Conservation (phyloP, 352 stramenopile genomes). For the Globisporangium acanthophoron region DNA sequence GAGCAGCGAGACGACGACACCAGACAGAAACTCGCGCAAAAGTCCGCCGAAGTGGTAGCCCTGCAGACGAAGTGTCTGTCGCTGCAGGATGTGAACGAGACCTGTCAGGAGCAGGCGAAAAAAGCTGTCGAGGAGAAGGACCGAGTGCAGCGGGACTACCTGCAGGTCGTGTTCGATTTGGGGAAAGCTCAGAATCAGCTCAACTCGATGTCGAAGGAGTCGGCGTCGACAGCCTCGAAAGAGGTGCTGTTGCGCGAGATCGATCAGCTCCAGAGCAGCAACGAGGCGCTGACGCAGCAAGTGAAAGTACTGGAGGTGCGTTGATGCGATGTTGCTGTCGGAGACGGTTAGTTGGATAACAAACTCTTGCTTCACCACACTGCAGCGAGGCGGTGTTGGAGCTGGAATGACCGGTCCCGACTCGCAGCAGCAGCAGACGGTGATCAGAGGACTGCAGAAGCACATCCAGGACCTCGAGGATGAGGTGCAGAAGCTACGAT, state of each 20-base stretch:
- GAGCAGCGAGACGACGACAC: conserved; percentile 21
- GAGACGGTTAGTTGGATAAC: background rate
- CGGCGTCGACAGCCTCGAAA: conserved; percentile 19
- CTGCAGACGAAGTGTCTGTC: conserved; percentile 22
- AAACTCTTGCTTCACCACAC: background rate
- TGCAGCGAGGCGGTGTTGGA: background rate
- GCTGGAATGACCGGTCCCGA: background rate
- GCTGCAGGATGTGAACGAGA: conserved; percentile 31
- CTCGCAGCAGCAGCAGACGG: conserved; percentile 2
- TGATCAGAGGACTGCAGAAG: conserved; percentile 14
- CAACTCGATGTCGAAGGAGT: conserved; percentile 31
- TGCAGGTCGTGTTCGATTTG: conserved; percentile 43
- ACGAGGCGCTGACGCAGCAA: conserved; percentile 22
- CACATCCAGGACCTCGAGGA: conserved; percentile 28
- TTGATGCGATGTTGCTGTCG: background rate
- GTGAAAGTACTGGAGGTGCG: conserved; percentile 23
- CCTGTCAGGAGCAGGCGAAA: conserved; percentile 23
- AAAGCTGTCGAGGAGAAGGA: conserved; percentile 32
- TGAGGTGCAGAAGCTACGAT: conserved; percentile 8
- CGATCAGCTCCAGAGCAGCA: conserved; percentile 24
- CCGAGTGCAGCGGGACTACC: conserved; percentile 39
- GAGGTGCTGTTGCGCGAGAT: conserved; percentile 31
- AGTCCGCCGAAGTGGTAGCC: conserved; percentile 19
- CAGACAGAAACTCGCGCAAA: conserved; percentile 19
- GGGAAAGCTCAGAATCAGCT: conserved; percentile 40